Evolutionary conservation across 2,329 filamentous ascomycete genomes (phyloP), one percentile per base, ranked within the genome.

Genomic region (Clonostachys byssicola): DNA sequence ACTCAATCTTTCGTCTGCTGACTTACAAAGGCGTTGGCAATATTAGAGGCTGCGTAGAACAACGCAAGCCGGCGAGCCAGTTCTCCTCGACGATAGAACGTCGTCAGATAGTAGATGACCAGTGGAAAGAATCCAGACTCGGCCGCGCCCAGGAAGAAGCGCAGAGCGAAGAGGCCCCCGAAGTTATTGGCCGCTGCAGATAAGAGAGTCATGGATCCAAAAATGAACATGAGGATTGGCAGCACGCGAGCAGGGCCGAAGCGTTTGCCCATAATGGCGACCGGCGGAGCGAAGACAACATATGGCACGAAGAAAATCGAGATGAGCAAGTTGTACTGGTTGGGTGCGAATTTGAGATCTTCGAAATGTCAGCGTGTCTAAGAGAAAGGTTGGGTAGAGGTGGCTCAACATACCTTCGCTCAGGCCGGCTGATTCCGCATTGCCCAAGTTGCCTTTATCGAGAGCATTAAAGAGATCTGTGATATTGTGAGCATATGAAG

Each of bases 281-380:
- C 52, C 9, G 67, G 61, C 0, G 84, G 85, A 0, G 85, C 86
- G 45, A 83, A 85, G 39, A 90, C 59, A 45, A 90, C 86, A 60
- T 86, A 90, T 0, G 87, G 87, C 6, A 90, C 73, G 63, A 87
- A 91, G 71, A 91, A 91, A 52, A 91, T 82, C 53, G 75, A 80
- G 39, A 91, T 65, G 42, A 89, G 73, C 42, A 83, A 77, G 63
- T 89, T 90, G 70, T 90, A 89, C 62, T 88, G 77, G 56, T 81
- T 75, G 4, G 59, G 48, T 46, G 76, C 75, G 70, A 89, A 80
- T 47, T 76, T 49, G 18, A 72, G 62, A 44, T 70, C 67, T 74
- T 58, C 63, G 53, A 42, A 30, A 43, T 48, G 30, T 43, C 68
- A 44, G 23, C 30, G 43, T 36, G 12, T 14, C 16, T 35, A 30